Evolutionary conservation across 1,139 yeast genomes (phyloP), one percentile per base, ranked within the genome.

Genomic region (Zygosaccharomyces pseudobailii): DNA sequence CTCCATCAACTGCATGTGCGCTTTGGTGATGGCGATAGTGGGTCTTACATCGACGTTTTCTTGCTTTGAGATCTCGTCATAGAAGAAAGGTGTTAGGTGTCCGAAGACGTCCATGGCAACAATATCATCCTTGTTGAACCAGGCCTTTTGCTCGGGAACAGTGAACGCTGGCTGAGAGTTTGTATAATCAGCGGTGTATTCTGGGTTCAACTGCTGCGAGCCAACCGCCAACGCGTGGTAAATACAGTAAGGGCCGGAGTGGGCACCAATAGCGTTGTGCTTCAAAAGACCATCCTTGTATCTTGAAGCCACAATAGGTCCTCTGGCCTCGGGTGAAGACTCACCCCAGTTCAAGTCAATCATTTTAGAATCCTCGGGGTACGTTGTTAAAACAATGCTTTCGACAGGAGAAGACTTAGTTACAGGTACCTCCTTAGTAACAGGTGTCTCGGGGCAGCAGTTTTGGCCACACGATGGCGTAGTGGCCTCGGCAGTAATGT

Each of bases 21-120:
- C 84, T 57, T 78, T 78, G 32, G 84, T 80, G 48, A 80, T 73
- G 6, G 84, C 80, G 58, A 80, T 79, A 5, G 84, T 76, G 48
- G 84, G 84, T 55, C 75, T 74, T 47, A 79, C 69, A 44, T 79
- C 81, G 47, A 79, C 76, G 44, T 73, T 71, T 54, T 73, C 74
- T 23, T 62, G 54, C 32, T 67, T 66, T 34, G 75, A 66, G 33
- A 71, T 52, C 19, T 75, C 75, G 42, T 66, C 66, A 57, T 68
- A 79, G 34, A 76, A 50, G 78, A 80, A 77, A 3, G 84, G 84
- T 5, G 82, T 78, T 50, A 79, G 62, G 55, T 79, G 84, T 27
- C 84, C 84, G 57, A 73, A 76, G 21, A 84, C 83, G 58, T 80
- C 85, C 72, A 80, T 67, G 2, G 84, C 73, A 23, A 78, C 84